Evolutionary conservation across 1,139 yeast genomes (phyloP).

Genomic region (Yamadazyma jaroonii): DNA sequence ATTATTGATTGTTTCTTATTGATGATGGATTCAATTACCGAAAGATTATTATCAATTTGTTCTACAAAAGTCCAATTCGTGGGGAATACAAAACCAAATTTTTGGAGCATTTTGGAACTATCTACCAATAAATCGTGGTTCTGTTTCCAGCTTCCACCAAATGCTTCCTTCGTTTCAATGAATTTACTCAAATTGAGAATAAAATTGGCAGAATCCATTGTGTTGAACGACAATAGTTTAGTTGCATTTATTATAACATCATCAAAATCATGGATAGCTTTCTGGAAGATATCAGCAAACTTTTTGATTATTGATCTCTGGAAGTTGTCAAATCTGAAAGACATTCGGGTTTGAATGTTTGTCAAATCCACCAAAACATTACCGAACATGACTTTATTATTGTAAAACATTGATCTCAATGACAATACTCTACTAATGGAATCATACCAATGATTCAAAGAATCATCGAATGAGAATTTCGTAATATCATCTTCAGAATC

Average conservation of each 20-base stretch:
- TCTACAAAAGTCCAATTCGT: conserved; percentile 60
- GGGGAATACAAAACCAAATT: conserved; percentile 36
- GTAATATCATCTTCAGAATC: conserved; percentile 19
- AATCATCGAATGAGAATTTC: conserved; percentile 22
- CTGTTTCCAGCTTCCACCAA: conserved; percentile 25
- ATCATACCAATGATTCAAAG: conserved; percentile 47
- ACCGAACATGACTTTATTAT: conserved; percentile 43
- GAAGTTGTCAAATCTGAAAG: conserved; percentile 57
- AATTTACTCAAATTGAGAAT: conserved; percentile 8
- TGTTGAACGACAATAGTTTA: conserved; percentile 9
- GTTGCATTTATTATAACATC: conserved; percentile 1
- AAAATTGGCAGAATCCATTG: conserved; percentile 12
- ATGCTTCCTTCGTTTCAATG: conserved; percentile 13
- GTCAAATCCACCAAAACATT: conserved; percentile 42
- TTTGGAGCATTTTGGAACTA: conserved; percentile 45
- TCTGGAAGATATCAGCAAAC: conserved; percentile 27
- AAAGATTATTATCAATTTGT: conserved; percentile 55
- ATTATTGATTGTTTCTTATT: conserved; percentile 35
- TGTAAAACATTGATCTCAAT: conserved; percentile 51
- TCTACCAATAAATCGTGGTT: conserved; percentile 22
- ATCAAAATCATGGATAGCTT: conserved; percentile 11
- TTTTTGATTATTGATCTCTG: conserved; percentile 44
- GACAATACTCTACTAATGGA: conserved; percentile 44
- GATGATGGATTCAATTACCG: conserved; percentile 44
- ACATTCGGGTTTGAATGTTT: conserved; percentile 54